Percentiles rank a stretch among this genome's conserved stretches.
Conservation (phyloP, 148 eudicot species). For the Rhododendron vialii region DNA sequence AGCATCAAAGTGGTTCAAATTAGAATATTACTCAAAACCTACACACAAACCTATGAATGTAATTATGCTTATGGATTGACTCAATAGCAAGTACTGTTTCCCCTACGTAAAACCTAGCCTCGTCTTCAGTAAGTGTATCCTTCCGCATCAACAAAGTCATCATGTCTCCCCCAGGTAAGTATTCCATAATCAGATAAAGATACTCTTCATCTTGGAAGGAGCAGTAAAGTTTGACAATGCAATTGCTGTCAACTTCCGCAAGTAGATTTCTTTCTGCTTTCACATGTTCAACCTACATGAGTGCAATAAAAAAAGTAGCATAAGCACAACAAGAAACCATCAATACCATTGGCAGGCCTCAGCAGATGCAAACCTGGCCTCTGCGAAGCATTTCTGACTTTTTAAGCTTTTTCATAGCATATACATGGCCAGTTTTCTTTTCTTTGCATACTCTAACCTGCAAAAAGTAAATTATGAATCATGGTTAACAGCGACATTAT, state of each 20-base stretch:
- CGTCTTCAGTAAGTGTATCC: slow-evolving; percentile 89
- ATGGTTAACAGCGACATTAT: not conserved
- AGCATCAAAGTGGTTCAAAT: not conserved
- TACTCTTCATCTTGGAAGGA: slow-evolving; percentile 98
- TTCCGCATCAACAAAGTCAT: slow-evolving; percentile 98
- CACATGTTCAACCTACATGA: slow-evolving; percentile 89
- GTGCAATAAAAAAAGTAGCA: slow-evolving; percentile 2
- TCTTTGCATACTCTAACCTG: slow-evolving; percentile 95
- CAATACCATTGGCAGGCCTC: not conserved
- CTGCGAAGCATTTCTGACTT: slow-evolving; percentile 98
- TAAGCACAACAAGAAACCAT: slow-evolving; percentile 14
- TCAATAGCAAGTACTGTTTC: slow-evolving; percentile 96
- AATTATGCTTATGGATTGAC: slow-evolving; percentile 95
- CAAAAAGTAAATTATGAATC: slow-evolving; percentile 1
- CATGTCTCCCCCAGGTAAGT: slow-evolving; percentile 99
- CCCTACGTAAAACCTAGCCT: slow-evolving; percentile 92
- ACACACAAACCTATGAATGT: slow-evolving; percentile 76
- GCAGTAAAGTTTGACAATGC: slow-evolving; percentile 98
- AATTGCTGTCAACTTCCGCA: slow-evolving; percentile 99
- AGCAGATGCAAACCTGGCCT: slow-evolving; percentile 65
- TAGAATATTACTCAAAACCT: not conserved
- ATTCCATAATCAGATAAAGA: slow-evolving; percentile 96
- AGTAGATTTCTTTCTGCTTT: slow-evolving; percentile 97
- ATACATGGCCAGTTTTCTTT: slow-evolving; percentile 84
- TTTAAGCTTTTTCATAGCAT: slow-evolving; percentile 98